Base-by-base conservation (phyloP, 306 rosid species). In the Citrullus amarus region DNA sequence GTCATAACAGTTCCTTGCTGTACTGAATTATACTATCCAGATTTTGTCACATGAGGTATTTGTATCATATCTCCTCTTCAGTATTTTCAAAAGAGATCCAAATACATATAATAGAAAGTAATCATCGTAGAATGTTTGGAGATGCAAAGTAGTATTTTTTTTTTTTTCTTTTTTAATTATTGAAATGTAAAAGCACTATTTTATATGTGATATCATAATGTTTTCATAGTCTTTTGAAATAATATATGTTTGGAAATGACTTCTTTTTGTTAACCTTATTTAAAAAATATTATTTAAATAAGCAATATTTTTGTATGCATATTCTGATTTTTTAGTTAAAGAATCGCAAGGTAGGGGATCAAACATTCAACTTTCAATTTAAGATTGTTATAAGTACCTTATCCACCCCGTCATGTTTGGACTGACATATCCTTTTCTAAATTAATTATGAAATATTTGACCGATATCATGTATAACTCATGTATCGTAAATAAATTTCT, bases 21-120 rank as follows among this genome's bases (percentile, higher is more conserved):
- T 51, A 50, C 61, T 72, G 43, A 48, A 50, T 15, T 32, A 72
- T 71, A 72, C 77, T 51, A 18, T 73, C 30, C 28, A 73, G 77
- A 73, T 73, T 73, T 25, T 48, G 59, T 71, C 76, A 48, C 59
- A 46, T n/a, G 74, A 67, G 32, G 74, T 67, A 39, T 67, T 67
- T 16, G 34, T 41, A 9, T 41, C 74, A 18, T 41, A 0, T 67
- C 54, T 22, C 48, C 54, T 22, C 48, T 65, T 16, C 25, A 16
- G 46, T 17, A 65, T 22, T 36, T 22, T 36, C 48, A 17, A 16
- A 63, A 65, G 28, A 38, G 28, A 36, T 16, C 16, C 72, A 65
- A 65, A 68, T 68, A 43, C 75, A 38, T 36, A 38, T 38, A 8
- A 65, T 18, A 15, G 48, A 65, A 65, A 65, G 48, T 65, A 65